Evolutionary conservation across 2,329 filamentous ascomycete genomes (phyloP), one percentile per base, ranked within the genome.

Genomic region (Hortaea werneckii): DNA sequence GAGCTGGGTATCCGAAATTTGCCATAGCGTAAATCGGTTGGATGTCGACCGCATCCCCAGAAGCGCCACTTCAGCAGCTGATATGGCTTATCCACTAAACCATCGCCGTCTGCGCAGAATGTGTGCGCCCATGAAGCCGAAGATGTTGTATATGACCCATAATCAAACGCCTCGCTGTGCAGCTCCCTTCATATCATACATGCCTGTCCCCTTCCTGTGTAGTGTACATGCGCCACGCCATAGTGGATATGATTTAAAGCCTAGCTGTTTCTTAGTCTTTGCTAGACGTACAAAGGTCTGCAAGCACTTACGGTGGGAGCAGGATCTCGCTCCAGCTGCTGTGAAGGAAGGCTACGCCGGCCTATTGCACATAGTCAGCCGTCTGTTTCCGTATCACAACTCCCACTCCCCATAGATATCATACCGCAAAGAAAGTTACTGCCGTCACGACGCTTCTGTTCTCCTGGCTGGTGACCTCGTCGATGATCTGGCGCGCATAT

Each of bases 311-410:
- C 63, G 70, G 67, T 41, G 72, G 71, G 7, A 73, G 61, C 5
- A 76, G 58, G 44, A 73, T 62, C 62, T 76, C 73, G 52, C 67
- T 68, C 70, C 70, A 75, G 63, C 69, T 73, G 61, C 70, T 74
- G 57, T 72, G 67, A 39, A 76, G 54, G 56, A 76, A 76, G 5
- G 72, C 66, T 34, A 76, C 71, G 48, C 71, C 71, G 43, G 70
- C 65, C 72, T 75, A 41, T 26, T 4, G 13, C 9, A 29, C 35
- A 34, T 50, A 41, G 47, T 53, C 50, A 46, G 47, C 29, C n/a
- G 10, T 13, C 13, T 9, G 6, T 37, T 27, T 5, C 11, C 4
- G 11, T 13, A 30, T 45, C 10, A 20, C 29, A 27, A 8, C 6
- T 5, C 29, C 7, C 5, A n/a, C 9, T 32, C 6, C 30, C 4